Conservation (phyloP, 495 filamentous ascomycete genomes). For the Neurospora sp. region DNA sequence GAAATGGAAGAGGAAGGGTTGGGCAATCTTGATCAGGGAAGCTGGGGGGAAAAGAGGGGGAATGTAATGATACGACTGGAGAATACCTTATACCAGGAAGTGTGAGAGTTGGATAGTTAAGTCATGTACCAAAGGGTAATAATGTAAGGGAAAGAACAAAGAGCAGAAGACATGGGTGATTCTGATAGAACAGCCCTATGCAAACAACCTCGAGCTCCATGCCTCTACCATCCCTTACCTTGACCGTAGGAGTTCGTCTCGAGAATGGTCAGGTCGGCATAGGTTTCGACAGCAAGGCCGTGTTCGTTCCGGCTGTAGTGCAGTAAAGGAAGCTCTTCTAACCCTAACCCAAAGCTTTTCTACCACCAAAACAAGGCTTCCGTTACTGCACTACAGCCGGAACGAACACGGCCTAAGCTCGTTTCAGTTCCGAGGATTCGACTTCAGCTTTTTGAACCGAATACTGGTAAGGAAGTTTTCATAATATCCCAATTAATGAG, state of each 20-base stretch:
- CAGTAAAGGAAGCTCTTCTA: too few relatives aligned
- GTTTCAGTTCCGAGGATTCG: neutral
- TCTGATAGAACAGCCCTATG: neutral
- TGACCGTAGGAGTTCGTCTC: neutral
- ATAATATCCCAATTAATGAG: neutral
- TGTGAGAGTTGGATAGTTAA: too few relatives aligned
- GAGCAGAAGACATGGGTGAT: neutral
- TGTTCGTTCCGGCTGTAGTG: too few relatives aligned
- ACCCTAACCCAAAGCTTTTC: too few relatives aligned
- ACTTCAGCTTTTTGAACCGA: neutral
- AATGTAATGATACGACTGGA: neutral
- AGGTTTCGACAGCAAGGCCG: neutral
- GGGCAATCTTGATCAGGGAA: constrained; percentile 8
- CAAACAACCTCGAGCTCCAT: neutral
- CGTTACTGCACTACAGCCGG: too few relatives aligned
- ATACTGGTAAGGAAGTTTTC: neutral
- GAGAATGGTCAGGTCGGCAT: neutral
- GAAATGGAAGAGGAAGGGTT: constrained; percentile 1
- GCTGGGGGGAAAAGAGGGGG: neutral
- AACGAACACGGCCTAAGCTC: too few relatives aligned
- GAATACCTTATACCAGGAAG: too few relatives aligned
- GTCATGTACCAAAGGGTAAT: neutral
- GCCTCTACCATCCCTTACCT: neutral
- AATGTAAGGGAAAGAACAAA: neutral
- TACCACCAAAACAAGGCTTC: too few relatives aligned